Percentiles rank a stretch among this genome's conserved stretches.
Evolutionary conservation across 1,284 basidiomycete genomes (phyloP).

Genomic region (Austroboletus novae-zelandiae): DNA sequence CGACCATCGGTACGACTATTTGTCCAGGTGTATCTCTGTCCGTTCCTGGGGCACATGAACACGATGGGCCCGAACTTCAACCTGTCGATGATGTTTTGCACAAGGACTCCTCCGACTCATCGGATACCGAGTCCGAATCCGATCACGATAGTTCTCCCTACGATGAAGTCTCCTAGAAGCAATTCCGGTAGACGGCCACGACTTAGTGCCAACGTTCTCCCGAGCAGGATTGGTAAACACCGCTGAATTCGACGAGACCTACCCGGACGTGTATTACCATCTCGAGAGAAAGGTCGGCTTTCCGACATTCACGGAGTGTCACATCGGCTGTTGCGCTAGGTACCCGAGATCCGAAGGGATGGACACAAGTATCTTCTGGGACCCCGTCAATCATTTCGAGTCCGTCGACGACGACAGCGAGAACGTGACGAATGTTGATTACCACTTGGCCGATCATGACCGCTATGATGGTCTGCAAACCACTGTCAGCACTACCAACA

Average conservation of each 20-base stretch:
- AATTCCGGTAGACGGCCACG: neutral
- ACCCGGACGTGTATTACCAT: neutral
- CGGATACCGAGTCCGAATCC: neutral
- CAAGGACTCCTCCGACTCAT: neutral
- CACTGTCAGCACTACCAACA: too few relatives aligned
- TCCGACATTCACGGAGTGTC: too few relatives aligned
- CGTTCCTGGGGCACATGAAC: neutral
- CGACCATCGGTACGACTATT: conserved; percentile 17
- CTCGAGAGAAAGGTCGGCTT: too few relatives aligned
- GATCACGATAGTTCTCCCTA: conserved; percentile 1
- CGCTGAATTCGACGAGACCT: neutral
- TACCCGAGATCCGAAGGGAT: neutral
- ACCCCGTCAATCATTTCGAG: neutral
- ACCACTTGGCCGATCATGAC: neutral
- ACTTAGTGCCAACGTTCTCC: neutral
- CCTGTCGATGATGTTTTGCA: neutral
- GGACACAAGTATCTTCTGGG: neutral
- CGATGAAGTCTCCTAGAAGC: conserved; percentile 1
- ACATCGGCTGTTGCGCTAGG: neutral
- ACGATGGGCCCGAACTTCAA: too few relatives aligned
- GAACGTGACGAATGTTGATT: neutral
- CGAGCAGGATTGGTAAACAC: neutral
- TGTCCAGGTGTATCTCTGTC: conserved; percentile 11
- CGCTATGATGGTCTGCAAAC: too few relatives aligned
- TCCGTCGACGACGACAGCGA: neutral